A percentile compares a stretch with the other conserved stretches of the same genome.
phyloP scores from a whole-genome alignment of 441 rosid genomes.

The Pelargonium australe region DNA sequence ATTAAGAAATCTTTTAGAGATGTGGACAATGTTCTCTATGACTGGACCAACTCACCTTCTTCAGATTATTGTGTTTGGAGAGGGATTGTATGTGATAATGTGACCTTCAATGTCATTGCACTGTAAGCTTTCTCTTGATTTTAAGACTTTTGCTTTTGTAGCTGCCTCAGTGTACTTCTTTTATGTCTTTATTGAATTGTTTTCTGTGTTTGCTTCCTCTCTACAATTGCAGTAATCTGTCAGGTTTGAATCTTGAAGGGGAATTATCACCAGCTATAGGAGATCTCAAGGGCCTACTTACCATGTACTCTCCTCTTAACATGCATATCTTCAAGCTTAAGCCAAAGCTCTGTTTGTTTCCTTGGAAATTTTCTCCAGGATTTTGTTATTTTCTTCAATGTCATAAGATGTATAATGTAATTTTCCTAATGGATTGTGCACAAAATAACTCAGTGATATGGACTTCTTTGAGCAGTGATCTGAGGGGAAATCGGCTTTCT shows the following conservation, averaged over 20 bases:
- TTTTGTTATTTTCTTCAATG: too few species aligned
- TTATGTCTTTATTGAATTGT: too few species aligned
- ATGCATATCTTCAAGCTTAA: not conserved
- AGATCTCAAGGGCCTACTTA: conserved; percentile 56
- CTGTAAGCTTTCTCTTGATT: conserved; percentile 41
- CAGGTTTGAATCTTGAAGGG: conserved; percentile 74
- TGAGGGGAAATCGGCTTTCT: conserved; percentile 61
- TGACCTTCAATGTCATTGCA: conserved; percentile 53
- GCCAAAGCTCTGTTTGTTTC: not conserved
- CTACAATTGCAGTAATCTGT: conserved; percentile 50
- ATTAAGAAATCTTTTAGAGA: conserved; percentile 70
- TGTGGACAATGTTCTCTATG: conserved; percentile 57
- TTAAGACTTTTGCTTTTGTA: too few species aligned
- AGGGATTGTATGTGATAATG: conserved; percentile 72
- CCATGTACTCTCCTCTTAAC: conserved; percentile 39
- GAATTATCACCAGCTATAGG: conserved; percentile 83
- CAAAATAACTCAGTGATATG: not conserved
- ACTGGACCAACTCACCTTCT: conserved; percentile 67
- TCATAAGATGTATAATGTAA: too few species aligned
- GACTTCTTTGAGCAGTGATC: conserved; percentile 43
- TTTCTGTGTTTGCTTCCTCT: not conserved
- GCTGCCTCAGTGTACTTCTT: too few species aligned
- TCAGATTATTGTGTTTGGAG: conserved; percentile 79
- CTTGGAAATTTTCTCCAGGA: not conserved
- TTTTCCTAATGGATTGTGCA: too few species aligned